phyloP scores from a whole-genome alignment of 192 early-diverging fungal species.

The Coemansia biformis region DNA sequence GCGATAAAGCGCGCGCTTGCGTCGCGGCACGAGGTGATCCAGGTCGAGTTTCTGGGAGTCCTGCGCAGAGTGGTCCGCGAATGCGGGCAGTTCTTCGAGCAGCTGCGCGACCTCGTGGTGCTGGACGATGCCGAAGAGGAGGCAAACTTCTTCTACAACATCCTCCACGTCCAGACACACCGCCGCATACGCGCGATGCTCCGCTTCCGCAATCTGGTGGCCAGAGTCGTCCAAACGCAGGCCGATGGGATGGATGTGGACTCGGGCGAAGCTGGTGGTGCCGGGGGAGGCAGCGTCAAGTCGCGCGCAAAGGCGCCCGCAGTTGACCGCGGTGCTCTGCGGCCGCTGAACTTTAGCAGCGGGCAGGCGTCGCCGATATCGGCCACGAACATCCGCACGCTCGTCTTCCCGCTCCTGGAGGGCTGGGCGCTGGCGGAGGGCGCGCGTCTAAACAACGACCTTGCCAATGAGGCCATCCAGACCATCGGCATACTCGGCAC shows the following conservation, averaged over 20 bases:
- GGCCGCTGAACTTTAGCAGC: slow-evolving; percentile 23
- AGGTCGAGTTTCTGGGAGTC: slow-evolving; percentile 33
- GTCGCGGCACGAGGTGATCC: slow-evolving; percentile 26
- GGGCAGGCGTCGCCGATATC: slow-evolving; percentile 22
- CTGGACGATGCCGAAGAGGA: slow-evolving; percentile 54
- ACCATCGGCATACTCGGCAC: slow-evolving; percentile 68
- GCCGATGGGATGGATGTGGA: slow-evolving; percentile 34
- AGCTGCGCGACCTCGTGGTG: slow-evolving; percentile 33
- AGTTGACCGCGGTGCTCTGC: neutral
- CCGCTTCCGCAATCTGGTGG: slow-evolving; percentile 56
- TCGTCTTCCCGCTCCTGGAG: slow-evolving; percentile 78
- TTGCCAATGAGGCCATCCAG: slow-evolving; percentile 76
- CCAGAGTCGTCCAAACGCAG: slow-evolving; percentile 4
- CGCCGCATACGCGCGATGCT: slow-evolving; percentile 79
- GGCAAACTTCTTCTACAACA: slow-evolving; percentile 91
- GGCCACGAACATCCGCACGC: slow-evolving; percentile 29
- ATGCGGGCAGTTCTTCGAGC: slow-evolving; percentile 29
- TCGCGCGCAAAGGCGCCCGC: neutral
- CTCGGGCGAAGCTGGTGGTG: too few relatives aligned
- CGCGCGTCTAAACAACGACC: slow-evolving; percentile 58
- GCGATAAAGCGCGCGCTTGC: slow-evolving; percentile 35
- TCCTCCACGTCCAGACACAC: slow-evolving; percentile 93
- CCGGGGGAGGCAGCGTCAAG: too few relatives aligned
- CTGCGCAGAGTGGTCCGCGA: slow-evolving; percentile 30
- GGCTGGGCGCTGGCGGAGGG: slow-evolving; percentile 83